Conservation (phyloP, 177 flowering plant genomes). For the Tripterygium wilfordii region DNA sequence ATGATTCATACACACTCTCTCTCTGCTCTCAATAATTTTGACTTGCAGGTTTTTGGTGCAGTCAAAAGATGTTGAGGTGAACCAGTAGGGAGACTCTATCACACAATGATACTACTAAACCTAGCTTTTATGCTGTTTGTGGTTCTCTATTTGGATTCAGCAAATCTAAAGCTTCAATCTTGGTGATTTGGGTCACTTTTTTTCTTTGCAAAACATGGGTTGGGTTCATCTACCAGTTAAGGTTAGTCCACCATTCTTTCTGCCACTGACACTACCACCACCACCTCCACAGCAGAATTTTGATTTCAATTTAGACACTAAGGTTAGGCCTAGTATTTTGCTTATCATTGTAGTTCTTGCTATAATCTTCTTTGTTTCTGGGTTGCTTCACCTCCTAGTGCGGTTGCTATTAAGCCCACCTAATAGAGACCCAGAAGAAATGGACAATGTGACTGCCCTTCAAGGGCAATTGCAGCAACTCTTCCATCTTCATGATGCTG, state of each 20-base stretch:
- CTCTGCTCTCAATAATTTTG: slow-evolving; percentile 9
- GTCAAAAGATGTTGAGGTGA: neutral
- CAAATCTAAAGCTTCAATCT: slow-evolving; percentile 27
- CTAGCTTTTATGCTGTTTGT: no score
- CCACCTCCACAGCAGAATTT: slow-evolving; percentile 15
- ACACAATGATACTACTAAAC: no score
- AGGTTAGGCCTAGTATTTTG: slow-evolving; percentile 71
- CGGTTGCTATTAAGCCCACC: slow-evolving; percentile 59
- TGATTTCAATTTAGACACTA: slow-evolving; percentile 32
- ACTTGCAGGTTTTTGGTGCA: slow-evolving; percentile 16
- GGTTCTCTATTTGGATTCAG: no score
- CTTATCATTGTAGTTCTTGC: slow-evolving; percentile 78
- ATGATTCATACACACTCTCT: slow-evolving; percentile 10
- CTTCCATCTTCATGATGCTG: slow-evolving; percentile 85
- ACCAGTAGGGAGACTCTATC: no score
- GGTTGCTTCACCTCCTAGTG: slow-evolving; percentile 86
- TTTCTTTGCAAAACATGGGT: slow-evolving; percentile 25
- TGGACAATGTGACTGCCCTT: slow-evolving; percentile 57
- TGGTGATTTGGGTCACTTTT: slow-evolving; percentile 11
- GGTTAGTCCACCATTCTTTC: slow-evolving; percentile 17
- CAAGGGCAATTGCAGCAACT: slow-evolving; percentile 97
- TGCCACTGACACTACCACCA: slow-evolving; percentile 20
- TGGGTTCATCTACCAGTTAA: slow-evolving; percentile 25
- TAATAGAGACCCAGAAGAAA: slow-evolving; percentile 53
- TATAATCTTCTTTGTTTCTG: slow-evolving; percentile 77